phyloP scores from a whole-genome alignment of 768 basidiomycete genomes.

The Sutorius australiensis region DNA sequence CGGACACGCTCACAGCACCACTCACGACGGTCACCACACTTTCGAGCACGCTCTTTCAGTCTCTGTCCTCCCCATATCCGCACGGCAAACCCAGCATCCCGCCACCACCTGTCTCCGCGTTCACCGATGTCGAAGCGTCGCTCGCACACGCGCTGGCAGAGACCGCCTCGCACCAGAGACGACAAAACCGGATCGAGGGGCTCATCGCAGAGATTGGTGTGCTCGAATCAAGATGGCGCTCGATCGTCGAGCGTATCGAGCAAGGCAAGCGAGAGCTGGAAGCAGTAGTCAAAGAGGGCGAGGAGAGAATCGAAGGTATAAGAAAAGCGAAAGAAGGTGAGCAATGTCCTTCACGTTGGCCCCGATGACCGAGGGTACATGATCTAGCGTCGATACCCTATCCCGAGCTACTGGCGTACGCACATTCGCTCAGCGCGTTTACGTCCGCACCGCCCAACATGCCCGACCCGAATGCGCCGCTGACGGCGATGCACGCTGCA shows the following conservation, averaged over 20 bases:
- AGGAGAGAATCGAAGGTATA: conserved; percentile 65
- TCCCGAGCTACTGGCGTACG: conserved; percentile 78
- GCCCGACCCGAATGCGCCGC: conserved; percentile 63
- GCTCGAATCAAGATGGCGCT: conserved; percentile 64
- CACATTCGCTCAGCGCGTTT: conserved; percentile 79
- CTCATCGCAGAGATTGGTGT: conserved; percentile 68
- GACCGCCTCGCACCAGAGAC: conserved; percentile 68
- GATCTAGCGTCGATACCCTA: conserved; percentile 70
- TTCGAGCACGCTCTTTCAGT: conserved; percentile 66
- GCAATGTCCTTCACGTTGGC: conserved; percentile 8
- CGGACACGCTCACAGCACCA: conserved; percentile 57
- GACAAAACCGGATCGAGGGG: conserved; percentile 69
- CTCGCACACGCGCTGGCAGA: conserved; percentile 64
- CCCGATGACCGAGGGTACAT: neutral
- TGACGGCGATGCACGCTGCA: conserved; percentile 47
- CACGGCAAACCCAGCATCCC: conserved; percentile 22
- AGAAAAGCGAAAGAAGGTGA: conserved; percentile 68
- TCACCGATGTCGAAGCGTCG: conserved; percentile 58
- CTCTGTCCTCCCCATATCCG: conserved; percentile 61
- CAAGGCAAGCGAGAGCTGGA: conserved; percentile 67
- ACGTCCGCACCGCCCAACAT: conserved; percentile 88
- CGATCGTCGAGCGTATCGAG: conserved; percentile 62
- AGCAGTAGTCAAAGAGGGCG: conserved; percentile 68
- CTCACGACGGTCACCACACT: conserved; percentile 59
- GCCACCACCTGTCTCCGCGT: conserved; percentile 51